These are phyloP conservation scores for Cercospora berteroae DNA, from an alignment of 2,329 filamentous ascomycete genomes.

Conservation along the genomic window DNA sequence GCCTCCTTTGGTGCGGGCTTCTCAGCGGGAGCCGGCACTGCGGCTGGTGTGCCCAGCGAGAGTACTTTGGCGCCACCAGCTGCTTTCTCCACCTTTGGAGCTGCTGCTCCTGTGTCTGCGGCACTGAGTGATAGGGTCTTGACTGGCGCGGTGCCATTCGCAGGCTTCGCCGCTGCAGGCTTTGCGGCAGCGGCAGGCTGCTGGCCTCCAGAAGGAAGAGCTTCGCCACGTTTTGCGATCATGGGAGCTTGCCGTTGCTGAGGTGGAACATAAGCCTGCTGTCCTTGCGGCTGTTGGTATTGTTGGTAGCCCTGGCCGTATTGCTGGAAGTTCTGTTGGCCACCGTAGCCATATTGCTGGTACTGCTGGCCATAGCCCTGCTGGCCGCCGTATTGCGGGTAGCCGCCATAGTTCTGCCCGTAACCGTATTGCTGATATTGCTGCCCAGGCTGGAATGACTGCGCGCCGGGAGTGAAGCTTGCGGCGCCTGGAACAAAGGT, in stretches of 20 bases:
- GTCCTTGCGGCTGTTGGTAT: conserved; percentile 42
- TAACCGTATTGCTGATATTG: conserved; percentile 39
- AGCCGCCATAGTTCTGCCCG: conserved; percentile 39
- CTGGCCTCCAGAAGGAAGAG: conserved; percentile 49
- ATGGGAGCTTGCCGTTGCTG: conserved; percentile 54
- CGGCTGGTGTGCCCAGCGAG: conserved; percentile 55
- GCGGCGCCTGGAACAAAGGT: conserved; percentile 39
- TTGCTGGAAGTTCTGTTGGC: conserved; percentile 44
- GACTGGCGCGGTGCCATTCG: conserved; percentile 56
- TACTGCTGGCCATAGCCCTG: conserved; percentile 39
- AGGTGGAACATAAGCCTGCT: conserved; percentile 39
- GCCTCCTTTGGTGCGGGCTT: conserved; percentile 39
- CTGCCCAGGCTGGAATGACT: conserved; percentile 34
- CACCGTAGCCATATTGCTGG: conserved; percentile 44
- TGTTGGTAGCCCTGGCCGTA: conserved; percentile 50
- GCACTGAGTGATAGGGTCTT: conserved; percentile 61
- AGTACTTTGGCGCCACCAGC: conserved; percentile 65
- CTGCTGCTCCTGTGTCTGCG: conserved; percentile 47
- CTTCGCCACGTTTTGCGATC: conserved; percentile 62
- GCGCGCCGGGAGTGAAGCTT: conserved; percentile 40
- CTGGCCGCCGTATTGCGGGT: conserved; percentile 34
- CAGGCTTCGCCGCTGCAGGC: conserved; percentile 44
- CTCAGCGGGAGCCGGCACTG: conserved; percentile 47
- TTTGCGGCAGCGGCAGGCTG: conserved; percentile 47
- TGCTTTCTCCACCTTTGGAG: conserved; percentile 54